Conservation (phyloP, 1,139 yeast genomes). For the Zygosaccharomyces pseudobailii region DNA sequence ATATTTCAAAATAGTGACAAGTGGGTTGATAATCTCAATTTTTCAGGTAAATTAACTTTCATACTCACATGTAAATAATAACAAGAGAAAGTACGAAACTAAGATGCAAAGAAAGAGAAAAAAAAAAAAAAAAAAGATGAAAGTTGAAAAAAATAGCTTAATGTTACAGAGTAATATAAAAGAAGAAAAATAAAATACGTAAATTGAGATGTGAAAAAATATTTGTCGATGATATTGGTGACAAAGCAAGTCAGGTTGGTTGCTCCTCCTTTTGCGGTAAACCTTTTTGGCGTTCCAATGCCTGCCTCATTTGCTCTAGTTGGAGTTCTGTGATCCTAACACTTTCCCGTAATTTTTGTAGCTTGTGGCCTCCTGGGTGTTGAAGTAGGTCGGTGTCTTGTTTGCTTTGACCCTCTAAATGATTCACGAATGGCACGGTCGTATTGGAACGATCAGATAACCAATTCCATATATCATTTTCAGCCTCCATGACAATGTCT, state of each 20-base stretch:
- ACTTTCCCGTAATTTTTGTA: conserved; percentile 52
- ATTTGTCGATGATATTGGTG: neutral
- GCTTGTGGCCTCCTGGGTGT: conserved; percentile 17
- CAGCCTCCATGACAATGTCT: conserved; percentile 41
- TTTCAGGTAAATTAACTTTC: no score
- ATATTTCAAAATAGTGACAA: no score
- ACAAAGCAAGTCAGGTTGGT: neutral
- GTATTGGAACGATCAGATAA: conserved; percentile 49
- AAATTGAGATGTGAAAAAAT: neutral
- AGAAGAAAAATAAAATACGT: neutral
- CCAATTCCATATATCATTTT: conserved; percentile 79
- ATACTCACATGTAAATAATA: no score
- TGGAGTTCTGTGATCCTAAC: conserved; percentile 51
- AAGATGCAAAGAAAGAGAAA: neutral
- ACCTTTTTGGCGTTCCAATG: conserved; percentile 11
- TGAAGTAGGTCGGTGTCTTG: neutral
- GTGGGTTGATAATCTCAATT: no score
- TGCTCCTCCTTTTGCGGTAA: neutral
- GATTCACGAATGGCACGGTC: conserved; percentile 14
- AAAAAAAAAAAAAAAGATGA: neutral
- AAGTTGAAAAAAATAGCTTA: neutral
- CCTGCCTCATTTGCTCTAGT: conserved; percentile 39
- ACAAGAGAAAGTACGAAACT: no score
- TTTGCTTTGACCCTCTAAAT: conserved; percentile 5
- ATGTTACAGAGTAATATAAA: neutral